Evolutionary conservation across 2,329 filamentous ascomycete genomes (phyloP).

Genomic region (Claviceps monticola): DNA sequence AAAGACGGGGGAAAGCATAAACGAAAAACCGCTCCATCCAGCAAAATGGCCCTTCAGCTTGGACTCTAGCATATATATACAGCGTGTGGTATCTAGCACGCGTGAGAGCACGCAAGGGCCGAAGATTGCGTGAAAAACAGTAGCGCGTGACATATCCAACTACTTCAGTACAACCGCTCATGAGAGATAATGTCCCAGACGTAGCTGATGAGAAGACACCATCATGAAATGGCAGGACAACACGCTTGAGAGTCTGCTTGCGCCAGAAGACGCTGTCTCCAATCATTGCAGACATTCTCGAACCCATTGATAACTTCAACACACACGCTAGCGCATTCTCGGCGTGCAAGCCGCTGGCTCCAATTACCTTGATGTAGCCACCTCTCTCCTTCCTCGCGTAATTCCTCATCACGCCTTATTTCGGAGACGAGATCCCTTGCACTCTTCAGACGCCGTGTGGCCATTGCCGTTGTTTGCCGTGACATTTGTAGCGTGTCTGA

Average conservation of each 20-base stretch:
- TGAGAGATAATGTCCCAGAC: background rate
- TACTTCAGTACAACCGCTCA: background rate
- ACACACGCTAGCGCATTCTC: constrained; percentile 76
- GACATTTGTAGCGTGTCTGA: constrained; percentile 92
- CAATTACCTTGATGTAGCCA: constrained; percentile 77
- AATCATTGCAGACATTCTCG: constrained; percentile 75
- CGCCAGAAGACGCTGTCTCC: constrained; percentile 62
- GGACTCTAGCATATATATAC: background rate
- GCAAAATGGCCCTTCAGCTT: background rate
- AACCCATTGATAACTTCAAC: constrained; percentile 83
- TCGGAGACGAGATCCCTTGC: constrained; percentile 79
- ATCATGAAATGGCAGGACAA: background rate
- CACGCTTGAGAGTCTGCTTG: constrained; percentile 39
- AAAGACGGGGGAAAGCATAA: background rate
- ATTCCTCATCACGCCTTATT: constrained; percentile 69
- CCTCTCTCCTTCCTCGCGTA: constrained; percentile 64
- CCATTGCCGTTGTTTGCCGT: constrained; percentile 71
- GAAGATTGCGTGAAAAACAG: background rate
- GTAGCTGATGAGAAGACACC: background rate
- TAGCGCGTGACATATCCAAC: background rate
- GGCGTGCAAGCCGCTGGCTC: constrained; percentile 58
- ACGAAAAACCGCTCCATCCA: background rate
- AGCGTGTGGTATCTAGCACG: background rate
- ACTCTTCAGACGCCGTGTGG: constrained; percentile 63
- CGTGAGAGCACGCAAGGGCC: background rate